Evolutionary conservation across 495 filamentous ascomycete species (phyloP), one percentile per base, ranked within the genome.

Genomic region (Bryoglossum gracile): DNA sequence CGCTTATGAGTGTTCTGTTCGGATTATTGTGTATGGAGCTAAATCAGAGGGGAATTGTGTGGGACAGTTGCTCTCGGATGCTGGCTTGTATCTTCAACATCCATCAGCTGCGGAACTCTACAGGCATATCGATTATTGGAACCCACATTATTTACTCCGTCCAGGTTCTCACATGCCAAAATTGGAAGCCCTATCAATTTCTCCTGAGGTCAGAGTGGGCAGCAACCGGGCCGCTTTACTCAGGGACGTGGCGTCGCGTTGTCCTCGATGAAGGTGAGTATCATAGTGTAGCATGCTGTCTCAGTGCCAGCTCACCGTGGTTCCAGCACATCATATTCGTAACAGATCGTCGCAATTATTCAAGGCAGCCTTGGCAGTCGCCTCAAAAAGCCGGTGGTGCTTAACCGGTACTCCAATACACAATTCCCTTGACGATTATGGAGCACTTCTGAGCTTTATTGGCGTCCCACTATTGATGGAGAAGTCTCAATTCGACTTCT

Each of bases 381-480:
- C 76, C 6, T 84, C 89, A 0, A 68, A 80, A 36, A 85, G 82
- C 26, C 74, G 85, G 53, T 95, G 89, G 89, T 80, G 80, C 1
- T 62, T 95, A 19, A 89, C 87, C 0, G 86, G 87, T 34, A 89
- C 84, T 0, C 83, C 85, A 0, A 88, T 89, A 41, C 72, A 76
- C 24, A 77, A 78, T 46, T 57, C 53, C 3, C 55, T 78, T 3
- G 66, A 75, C 1, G 75, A 76, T 48, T 51, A 75, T 13, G 69
- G 66, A 0, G 47, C 75, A 3, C 57, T 78, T 0, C 54, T 74
- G 18, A 57, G 54, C n/a, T 76, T 76, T 51, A 48, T 78, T 8
- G 49, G 61, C 3, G 60, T 68, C 43, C 45, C 33, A 38, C 44
- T 30, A 30, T 48, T 59, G n/a, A n/a, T 16, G 6, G 19, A 37